Evolutionary conservation across 257 asterid species (phyloP), one percentile per base, ranked within the genome.

Genomic region (Nemophila menziesii): DNA sequence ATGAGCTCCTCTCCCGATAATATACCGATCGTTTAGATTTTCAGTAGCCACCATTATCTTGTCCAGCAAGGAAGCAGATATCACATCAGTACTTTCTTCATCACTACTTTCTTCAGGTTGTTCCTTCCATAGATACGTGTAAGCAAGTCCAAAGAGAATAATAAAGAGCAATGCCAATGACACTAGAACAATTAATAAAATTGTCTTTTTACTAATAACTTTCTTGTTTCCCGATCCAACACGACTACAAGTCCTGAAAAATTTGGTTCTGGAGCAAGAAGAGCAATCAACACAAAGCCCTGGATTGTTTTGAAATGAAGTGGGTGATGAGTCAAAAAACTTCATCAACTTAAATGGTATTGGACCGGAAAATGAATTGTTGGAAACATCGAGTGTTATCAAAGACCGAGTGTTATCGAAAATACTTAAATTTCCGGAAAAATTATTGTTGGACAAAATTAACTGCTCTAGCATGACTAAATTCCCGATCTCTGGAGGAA

Each of bases 1-100:
- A 33, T 84, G 92, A 0, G 92, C 95, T 54, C 95, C 95, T 49
- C 65, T 72, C 51, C 93, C 93, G 12, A 84, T 66, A 22, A 71
- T 26, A 42, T 72, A 69, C 64, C 43, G 61, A 38, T 73, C 82
- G 26, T 66, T 69, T 16, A 84, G 74, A 57, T 78, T 75, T 48
- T 75, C 85, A 4, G 93, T 84, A 42, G 87, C 92, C 53, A 45
- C 71, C 49, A 75, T 55, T 24, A 84, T 74, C 73, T 67, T 76
- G 49, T 52, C 75, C 47, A 84, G 87, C 64, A 84, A 67, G 20
- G 92, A 75, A 21, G 64, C 60, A 16, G 73, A 56, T 45, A 43
- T 51, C 42, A 51, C 38, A n/a, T n/a, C n/a, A n/a, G n/a, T n/a
- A n/a, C n/a, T n/a, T n/a, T n/a, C n/a, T n/a, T n/a, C n/a, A n/a